Conservation (phyloP, 2,329 filamentous ascomycete genomes). For the Cladosporium sp. region DNA sequence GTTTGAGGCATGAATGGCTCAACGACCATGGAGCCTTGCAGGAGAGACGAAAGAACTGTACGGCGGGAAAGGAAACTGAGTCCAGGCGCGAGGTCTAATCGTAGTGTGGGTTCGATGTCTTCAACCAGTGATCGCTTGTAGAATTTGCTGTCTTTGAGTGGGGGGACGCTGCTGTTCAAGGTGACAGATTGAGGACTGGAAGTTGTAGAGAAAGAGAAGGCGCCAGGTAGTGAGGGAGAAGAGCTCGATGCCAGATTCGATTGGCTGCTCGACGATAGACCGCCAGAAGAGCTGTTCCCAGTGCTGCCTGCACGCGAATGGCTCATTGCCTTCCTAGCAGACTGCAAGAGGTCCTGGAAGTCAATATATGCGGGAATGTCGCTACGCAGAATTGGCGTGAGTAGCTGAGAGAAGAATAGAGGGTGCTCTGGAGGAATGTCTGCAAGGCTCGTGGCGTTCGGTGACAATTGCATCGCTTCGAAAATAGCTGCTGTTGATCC, state of each 20-base stretch:
- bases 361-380: slow-evolving; percentile 81
- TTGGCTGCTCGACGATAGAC: slow-evolving; percentile 46
- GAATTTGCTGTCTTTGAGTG: slow-evolving; percentile 85
- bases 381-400: slow-evolving; percentile 77
- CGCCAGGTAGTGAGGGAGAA: slow-evolving; percentile 40
- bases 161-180: slow-evolving; percentile 42
- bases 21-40: slow-evolving; percentile 80
- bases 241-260: slow-evolving; percentile 39
- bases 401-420: slow-evolving; percentile 73
- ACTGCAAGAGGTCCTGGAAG: slow-evolving; percentile 71
- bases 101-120: slow-evolving; percentile 90
- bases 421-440: slow-evolving; percentile 60
- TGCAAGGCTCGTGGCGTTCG: slow-evolving; percentile 44
- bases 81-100: slow-evolving; percentile 83
- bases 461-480: slow-evolving; percentile 55
- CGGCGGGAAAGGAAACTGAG: slow-evolving; percentile 91
- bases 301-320: slow-evolving; percentile 62
- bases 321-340: slow-evolving; percentile 56
- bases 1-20: slow-evolving; percentile 65
- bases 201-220: slow-evolving; percentile 35
- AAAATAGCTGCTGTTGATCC: slow-evolving; percentile 55
- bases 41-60: slow-evolving; percentile 76
- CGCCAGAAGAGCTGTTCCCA: slow-evolving; percentile 16
- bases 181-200: slow-evolving; percentile 26
- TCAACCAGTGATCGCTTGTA: slow-evolving; percentile 87